Evolutionary conservation across 805 yeast species (phyloP).

Genomic region (Peterozyma toletana): DNA sequence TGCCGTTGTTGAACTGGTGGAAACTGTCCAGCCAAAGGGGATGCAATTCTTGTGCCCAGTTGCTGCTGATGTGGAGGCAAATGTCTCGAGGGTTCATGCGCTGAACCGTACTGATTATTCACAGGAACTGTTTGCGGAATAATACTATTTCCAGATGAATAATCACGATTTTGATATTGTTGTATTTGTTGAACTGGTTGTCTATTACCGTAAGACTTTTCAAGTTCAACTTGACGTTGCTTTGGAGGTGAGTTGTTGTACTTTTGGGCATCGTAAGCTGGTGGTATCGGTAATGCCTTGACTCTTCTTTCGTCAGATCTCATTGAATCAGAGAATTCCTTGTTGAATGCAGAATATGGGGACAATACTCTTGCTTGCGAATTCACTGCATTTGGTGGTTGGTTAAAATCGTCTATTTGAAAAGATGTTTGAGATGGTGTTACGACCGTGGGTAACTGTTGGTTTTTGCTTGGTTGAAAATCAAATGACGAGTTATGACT

Average conservation of each 20-base stretch:
- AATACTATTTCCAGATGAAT: too few relatives aligned
- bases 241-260: constrained; percentile 14
- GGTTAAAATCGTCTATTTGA: not conserved
- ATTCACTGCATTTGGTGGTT: constrained; percentile 17
- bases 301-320: constrained; percentile 4
- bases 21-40: too few relatives aligned
- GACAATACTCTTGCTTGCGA: constrained; percentile 18
- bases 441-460: not conserved
- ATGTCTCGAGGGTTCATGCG: too few relatives aligned
- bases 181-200: too few relatives aligned
- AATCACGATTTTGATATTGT: too few relatives aligned
- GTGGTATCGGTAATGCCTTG: constrained; percentile 11
- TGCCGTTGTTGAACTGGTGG: constrained; percentile 5
- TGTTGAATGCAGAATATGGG: constrained; percentile 27
- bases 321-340: constrained; percentile 20
- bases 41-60: too few relatives aligned
- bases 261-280: constrained; percentile 10
- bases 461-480: not conserved
- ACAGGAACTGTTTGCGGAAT: too few relatives aligned
- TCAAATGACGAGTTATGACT: not conserved
- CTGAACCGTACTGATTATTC: too few relatives aligned
- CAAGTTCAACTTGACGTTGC: constrained; percentile 11
- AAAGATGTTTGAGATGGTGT: constrained; percentile 1
- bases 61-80: too few relatives aligned
- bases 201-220: constrained; percentile 3